Base-by-base conservation (phyloP, 768 basidiomycete genomes). In the Lactarius indigo region DNA sequence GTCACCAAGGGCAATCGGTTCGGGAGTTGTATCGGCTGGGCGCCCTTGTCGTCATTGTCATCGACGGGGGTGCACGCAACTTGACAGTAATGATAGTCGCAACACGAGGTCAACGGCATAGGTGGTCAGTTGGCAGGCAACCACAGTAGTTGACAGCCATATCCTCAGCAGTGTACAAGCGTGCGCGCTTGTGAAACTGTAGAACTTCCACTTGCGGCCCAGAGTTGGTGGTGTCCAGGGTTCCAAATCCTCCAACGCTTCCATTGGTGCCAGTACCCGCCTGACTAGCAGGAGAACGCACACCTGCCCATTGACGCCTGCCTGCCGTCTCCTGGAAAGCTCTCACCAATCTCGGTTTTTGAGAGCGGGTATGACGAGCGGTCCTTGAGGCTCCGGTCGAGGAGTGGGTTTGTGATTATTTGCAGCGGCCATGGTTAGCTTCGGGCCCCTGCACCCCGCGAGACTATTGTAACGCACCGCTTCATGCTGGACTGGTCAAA, bases 301-400 rank as follows among this genome's bases (percentile, higher is more conserved):
- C 31, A 61, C 41, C 44, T 17, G 31, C n/a, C 56, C 54, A 54
- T 84, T 82, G 13, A 77, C 76, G 9, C 74, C 80, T 33, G 76
- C 78, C 47, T 81, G 85, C 72, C 90, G 81, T 74, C 85, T 88
- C 50, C 89, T 82, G 17, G 92, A 91, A 9, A 86, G 77, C 59
- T 87, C 90, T 50, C 93, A 80, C 96, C 96, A 99, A 74, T 99
- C 96, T 35, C 87, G 84, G 73, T 98, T 96, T 72, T 93, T 81
- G 54, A 92, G 80, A 1, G 93, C 81, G 18, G 95, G 88, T 54
- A 99, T 98, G 44, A 97, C 87, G 9, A 97, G 83, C 0, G 91
- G 91, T 5, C 80, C 84, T 47, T 84, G 74, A 13, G 82, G 77
- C 60, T 75, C 80, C 68, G 80, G 80, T 50, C 78, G 82, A 63